Conservation (phyloP, 2,329 filamentous ascomycete species). For the Graphilbum ipis-grandicollis region DNA sequence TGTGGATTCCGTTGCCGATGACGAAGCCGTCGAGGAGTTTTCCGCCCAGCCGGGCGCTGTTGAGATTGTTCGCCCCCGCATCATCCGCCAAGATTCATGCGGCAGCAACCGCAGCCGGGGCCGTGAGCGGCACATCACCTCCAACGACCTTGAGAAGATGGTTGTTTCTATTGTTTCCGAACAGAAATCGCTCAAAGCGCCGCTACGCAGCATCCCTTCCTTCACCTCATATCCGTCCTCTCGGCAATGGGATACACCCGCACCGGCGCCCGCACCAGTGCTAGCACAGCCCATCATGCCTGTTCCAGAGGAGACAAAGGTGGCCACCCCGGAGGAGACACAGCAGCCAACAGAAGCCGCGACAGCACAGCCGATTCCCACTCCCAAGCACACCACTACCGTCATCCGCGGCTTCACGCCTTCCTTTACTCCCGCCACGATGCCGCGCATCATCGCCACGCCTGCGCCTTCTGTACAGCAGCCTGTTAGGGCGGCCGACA, state of each 20-base stretch:
- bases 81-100: slow-evolving; percentile 54
- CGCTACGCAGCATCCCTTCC: slow-evolving; percentile 26
- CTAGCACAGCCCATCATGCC: not conserved
- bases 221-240: too few species aligned
- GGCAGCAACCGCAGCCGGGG: slow-evolving; percentile 54
- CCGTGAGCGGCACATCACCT: slow-evolving; percentile 78
- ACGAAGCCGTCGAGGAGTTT: slow-evolving; percentile 47
- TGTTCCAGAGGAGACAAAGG: not conserved
- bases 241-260: too few species aligned
- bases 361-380: slow-evolving; percentile 12
- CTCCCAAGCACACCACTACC: slow-evolving; percentile 23
- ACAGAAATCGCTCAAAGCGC: slow-evolving; percentile 47
- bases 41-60: slow-evolving; percentile 34
- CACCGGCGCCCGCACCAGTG: not conserved
- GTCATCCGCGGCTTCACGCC: slow-evolving; percentile 79
- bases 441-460: slow-evolving; percentile 18
- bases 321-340: not conserved
- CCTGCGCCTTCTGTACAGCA: not conserved
- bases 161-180: slow-evolving; percentile 85
- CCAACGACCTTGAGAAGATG: slow-evolving; percentile 84
- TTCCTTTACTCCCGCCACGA: slow-evolving; percentile 38
- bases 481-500: not conserved
- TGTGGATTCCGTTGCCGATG: slow-evolving; percentile 56
- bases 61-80: slow-evolving; percentile 47
- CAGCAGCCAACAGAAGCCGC: not conserved